Base-by-base conservation (phyloP, 1,139 yeast species). In the Petasospora fabianii region DNA sequence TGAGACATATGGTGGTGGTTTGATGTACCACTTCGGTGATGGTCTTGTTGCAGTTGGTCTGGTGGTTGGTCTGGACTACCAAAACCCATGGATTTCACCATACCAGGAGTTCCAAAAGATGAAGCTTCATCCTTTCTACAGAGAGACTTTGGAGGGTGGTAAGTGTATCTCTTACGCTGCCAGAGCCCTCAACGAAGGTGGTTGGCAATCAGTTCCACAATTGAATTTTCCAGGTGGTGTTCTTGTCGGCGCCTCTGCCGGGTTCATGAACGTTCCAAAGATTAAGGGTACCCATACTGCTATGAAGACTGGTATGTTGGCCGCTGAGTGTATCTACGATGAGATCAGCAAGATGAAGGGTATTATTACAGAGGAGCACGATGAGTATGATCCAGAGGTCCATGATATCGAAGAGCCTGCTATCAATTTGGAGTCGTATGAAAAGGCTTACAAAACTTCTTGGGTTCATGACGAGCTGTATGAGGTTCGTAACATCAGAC, bases 221-320 rank as follows among this genome's bases (percentile, higher is more conserved):
- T 71, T 92, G 46, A 69, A 80, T 48, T 92, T 92, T 74, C 97
- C 97, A 6, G 98, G 98, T 39, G 98, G 98, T 39, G 80, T 88
- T 6, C 67, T 92, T 20, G 92, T 92, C 30, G 98, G 98, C 24
- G 94, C 96, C 47, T 69, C 94, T 38, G 98, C 98, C 8, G 98
- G 98, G 1, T 90, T 92, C 61, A 76, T 92, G 73, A 92, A 92
- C 60, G 97, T 92, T 32, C 97, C 98, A 32, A 92, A 92, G 61
- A 84, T 92, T 56, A 92, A 92, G 65, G 98, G 98, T n/a, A 83
- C 97, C 0, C 98, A 92, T 60, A 90, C 97, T 1, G 97, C 98
- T 3, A 84, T 92, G 77, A 92, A 90, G 61, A 74, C 94, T 10
- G 98, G 97, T 27, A 82, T 92, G 72, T 65, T 92, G 22, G 98